These are phyloP conservation scores for Ilyonectria destructans DNA, from an alignment of 2,329 filamentous ascomycete genomes.

Conservation along the genomic window DNA sequence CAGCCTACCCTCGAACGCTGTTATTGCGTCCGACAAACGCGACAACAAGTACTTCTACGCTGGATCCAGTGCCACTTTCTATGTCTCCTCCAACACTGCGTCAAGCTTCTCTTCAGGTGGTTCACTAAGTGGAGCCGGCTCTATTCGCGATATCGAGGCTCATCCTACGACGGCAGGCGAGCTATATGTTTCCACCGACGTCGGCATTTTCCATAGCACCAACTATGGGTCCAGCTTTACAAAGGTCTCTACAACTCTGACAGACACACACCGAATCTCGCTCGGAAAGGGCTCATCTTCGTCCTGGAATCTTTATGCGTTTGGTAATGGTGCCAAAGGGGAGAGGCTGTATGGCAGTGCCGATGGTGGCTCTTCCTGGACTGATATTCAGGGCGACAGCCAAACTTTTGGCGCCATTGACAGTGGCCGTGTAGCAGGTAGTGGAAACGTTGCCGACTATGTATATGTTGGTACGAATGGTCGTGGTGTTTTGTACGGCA, in stretches of 20 bases:
- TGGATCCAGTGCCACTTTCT: constrained; percentile 63
- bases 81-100: constrained; percentile 66
- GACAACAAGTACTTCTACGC: constrained; percentile 69
- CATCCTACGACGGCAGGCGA: constrained; percentile 73
- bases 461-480: constrained; percentile 69
- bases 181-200: constrained; percentile 71
- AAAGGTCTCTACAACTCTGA: constrained; percentile 55
- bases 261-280: constrained; percentile 60
- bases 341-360: constrained; percentile 63
- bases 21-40: constrained; percentile 70
- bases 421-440: constrained; percentile 60
- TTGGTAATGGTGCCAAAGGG: constrained; percentile 61
- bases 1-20: constrained; percentile 61
- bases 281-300: constrained; percentile 59
- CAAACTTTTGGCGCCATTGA: constrained; percentile 63
- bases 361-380: constrained; percentile 62
- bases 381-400: constrained; percentile 61
- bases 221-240: constrained; percentile 67
- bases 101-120: constrained; percentile 61
- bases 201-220: constrained; percentile 69
- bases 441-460: constrained; percentile 61
- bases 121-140: constrained; percentile 57
- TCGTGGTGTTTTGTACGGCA: constrained; percentile 60
- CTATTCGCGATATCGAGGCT: constrained; percentile 70
- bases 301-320: constrained; percentile 65